These are phyloP conservation scores for Diaporthe australafricana DNA, from an alignment of 2,329 filamentous ascomycete species.

Conservation along the genomic window DNA sequence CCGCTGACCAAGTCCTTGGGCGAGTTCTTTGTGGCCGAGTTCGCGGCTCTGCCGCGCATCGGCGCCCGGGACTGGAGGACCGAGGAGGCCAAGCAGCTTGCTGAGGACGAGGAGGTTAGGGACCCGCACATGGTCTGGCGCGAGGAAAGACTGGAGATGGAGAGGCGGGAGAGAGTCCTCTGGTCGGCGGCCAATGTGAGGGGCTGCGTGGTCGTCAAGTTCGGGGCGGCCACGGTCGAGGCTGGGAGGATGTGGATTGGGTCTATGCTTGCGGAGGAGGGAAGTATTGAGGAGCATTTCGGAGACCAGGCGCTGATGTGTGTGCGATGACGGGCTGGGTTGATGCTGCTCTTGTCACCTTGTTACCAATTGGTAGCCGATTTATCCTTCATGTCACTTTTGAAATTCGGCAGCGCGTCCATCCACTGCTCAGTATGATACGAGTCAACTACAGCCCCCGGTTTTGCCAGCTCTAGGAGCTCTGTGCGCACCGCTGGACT, in stretches of 20 bases:
- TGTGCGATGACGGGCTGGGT: slow-evolving; percentile 58
- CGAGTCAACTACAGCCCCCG: too few relatives aligned
- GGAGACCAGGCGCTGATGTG: slow-evolving; percentile 87
- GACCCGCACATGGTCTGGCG: slow-evolving; percentile 66
- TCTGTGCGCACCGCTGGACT: too few relatives aligned
- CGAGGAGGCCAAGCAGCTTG: slow-evolving; percentile 58
- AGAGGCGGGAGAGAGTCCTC: slow-evolving; percentile 71
- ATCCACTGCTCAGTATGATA: neutral
- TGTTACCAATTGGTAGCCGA: neutral
- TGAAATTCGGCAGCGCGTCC: neutral
- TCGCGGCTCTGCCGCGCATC: slow-evolving; percentile 81
- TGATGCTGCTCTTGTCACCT: neutral
- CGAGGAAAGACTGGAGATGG: slow-evolving; percentile 64
- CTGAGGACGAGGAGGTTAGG: slow-evolving; percentile 47
- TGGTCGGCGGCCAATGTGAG: slow-evolving; percentile 87
- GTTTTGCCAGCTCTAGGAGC: too few relatives aligned
- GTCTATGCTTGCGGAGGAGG: slow-evolving; percentile 79
- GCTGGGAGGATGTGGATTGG: slow-evolving; percentile 84
- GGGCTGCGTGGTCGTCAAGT: slow-evolving; percentile 91
- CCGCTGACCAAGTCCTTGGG: slow-evolving; percentile 74
- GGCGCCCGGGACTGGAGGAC: slow-evolving; percentile 82
- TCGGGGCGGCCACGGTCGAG: slow-evolving; percentile 85
- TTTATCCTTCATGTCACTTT: neutral
- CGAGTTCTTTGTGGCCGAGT: slow-evolving; percentile 83
- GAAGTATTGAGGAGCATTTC: slow-evolving; percentile 77